These are phyloP conservation scores for Globisporangium acanthophoron DNA, from an alignment of 352 stramenopile genomes.

Conservation along the genomic window DNA sequence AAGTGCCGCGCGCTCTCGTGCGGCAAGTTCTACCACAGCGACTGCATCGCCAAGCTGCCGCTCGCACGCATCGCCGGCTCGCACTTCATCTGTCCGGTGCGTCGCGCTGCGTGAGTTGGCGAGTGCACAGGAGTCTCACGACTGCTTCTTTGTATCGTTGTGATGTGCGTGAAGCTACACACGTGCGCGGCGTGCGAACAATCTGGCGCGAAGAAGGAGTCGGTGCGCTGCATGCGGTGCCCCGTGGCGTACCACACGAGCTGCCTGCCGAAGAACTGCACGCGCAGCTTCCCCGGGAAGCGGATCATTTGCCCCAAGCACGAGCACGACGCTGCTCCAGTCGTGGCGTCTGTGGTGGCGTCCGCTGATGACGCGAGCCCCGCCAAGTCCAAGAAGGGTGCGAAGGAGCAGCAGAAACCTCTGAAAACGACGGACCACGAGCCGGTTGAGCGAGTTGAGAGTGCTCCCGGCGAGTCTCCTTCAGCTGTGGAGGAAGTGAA, in stretches of 20 bases:
- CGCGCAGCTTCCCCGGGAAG: constrained; percentile 55
- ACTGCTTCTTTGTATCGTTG: neutral
- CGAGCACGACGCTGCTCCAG: neutral
- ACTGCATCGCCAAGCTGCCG: constrained; percentile 76
- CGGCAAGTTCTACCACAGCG: constrained; percentile 81
- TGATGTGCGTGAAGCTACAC: constrained; percentile 34
- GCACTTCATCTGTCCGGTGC: constrained; percentile 78
- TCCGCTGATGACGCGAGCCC: too few species aligned
- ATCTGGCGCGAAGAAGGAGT: constrained; percentile 72
- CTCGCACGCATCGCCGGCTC: constrained; percentile 69
- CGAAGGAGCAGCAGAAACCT: neutral
- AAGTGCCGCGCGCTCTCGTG: constrained; percentile 81
- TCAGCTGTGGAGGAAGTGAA: constrained; percentile 12
- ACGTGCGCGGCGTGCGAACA: constrained; percentile 74
- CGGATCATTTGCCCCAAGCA: constrained; percentile 76
- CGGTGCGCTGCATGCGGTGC: constrained; percentile 74
- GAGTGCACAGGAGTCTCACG: too few species aligned
- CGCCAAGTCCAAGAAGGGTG: neutral
- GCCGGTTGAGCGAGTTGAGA: neutral
- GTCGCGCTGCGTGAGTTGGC: neutral
- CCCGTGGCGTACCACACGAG: constrained; percentile 77
- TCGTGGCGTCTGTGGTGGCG: neutral
- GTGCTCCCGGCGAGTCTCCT: neutral
- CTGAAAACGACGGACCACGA: neutral
- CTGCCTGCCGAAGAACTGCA: constrained; percentile 55